Percentiles rank a stretch among this genome's conserved stretches.
These are phyloP conservation scores for Circinella minor DNA, from an alignment of 371 early-diverging fungal species.

Conservation along the genomic window DNA sequence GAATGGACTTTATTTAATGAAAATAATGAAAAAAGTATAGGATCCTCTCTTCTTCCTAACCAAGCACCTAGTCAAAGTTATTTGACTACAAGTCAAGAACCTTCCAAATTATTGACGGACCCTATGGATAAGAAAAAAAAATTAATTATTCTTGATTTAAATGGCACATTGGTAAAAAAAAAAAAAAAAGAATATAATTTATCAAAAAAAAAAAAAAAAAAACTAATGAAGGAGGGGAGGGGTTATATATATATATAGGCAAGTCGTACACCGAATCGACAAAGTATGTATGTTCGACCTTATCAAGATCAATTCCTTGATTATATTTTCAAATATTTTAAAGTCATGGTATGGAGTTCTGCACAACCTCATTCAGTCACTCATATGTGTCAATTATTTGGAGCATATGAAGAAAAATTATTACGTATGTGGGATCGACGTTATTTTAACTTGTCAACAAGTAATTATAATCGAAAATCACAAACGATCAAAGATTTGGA, in stretches of 20 bases:
- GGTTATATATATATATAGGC: not conserved
- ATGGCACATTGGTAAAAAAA: slow-evolving; percentile 68
- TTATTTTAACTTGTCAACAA: slow-evolving; percentile 51
- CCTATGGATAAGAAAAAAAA: slow-evolving; percentile 21
- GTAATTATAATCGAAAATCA: slow-evolving; percentile 55
- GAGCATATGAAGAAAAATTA: slow-evolving; percentile 39
- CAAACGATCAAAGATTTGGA: slow-evolving; percentile 69
- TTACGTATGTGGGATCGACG: slow-evolving; percentile 66
- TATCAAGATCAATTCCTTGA: slow-evolving; percentile 60
- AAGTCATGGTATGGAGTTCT: slow-evolving; percentile 83
- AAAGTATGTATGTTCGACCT: slow-evolving; percentile 58
- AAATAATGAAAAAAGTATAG: not conserved
- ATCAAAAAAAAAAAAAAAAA: not conserved
- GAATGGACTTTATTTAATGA: not conserved
- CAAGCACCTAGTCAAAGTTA: not conserved
- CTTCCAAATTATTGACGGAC: not conserved
- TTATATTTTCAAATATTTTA: slow-evolving; percentile 64
- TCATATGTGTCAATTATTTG: slow-evolving; percentile 62
- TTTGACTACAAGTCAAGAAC: slow-evolving; percentile 4
- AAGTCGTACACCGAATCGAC: slow-evolving; percentile 9
- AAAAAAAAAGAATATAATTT: slow-evolving; percentile 14
- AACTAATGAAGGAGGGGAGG: not conserved
- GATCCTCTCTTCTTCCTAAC: not conserved
- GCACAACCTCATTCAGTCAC: slow-evolving; percentile 66
- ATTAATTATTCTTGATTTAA: slow-evolving; percentile 75